phyloP scores from a whole-genome alignment of 495 filamentous ascomycete species.

The Endocarpon pusillum region DNA sequence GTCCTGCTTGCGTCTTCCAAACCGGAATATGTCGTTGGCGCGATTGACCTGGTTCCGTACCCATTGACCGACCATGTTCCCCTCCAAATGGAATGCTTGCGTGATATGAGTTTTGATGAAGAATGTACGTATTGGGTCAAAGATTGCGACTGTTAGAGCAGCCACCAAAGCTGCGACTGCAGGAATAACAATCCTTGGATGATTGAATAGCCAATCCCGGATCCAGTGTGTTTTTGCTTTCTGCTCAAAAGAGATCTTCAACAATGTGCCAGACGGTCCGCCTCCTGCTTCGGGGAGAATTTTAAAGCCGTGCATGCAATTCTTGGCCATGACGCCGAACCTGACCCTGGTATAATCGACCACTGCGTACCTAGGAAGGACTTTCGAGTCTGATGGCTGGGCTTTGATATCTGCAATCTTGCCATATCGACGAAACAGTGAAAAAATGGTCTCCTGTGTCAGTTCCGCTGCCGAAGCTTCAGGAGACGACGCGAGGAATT shows the following conservation, averaged over 20 bases:
- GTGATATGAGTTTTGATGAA: conserved; percentile 81
- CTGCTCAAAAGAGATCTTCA: conserved; percentile 70
- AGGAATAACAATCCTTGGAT: conserved; percentile 80
- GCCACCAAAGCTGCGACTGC: conserved; percentile 61
- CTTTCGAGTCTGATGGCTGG: conserved; percentile 70
- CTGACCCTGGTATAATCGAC: conserved; percentile 56
- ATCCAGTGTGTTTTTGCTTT: conserved; percentile 58
- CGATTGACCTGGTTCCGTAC: conserved; percentile 56
- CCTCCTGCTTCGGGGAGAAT: conserved; percentile 46
- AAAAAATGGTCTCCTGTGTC: conserved; percentile 76
- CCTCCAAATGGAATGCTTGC: conserved; percentile 49
- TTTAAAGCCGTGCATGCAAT: conserved; percentile 77
- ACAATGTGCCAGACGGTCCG: conserved; percentile 50
- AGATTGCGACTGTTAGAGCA: conserved; percentile 72
- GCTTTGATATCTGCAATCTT: conserved; percentile 65
- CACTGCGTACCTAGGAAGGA: conserved; percentile 58
- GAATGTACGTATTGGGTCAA: conserved; percentile 83
- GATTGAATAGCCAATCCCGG: conserved; percentile 75
- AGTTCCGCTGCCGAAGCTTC: conserved; percentile 52
- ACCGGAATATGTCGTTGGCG: conserved; percentile 42
- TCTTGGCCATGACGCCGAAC: conserved; percentile 70
- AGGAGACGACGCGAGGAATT: conserved; percentile 57
- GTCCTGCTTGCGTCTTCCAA: conserved; percentile 36
- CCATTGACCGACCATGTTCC: conserved; percentile 59
- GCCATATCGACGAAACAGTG: conserved; percentile 76